These are phyloP conservation scores for Vickermania spadyakhi DNA, from an alignment of 208 protist genomes.

Conservation along the genomic window DNA sequence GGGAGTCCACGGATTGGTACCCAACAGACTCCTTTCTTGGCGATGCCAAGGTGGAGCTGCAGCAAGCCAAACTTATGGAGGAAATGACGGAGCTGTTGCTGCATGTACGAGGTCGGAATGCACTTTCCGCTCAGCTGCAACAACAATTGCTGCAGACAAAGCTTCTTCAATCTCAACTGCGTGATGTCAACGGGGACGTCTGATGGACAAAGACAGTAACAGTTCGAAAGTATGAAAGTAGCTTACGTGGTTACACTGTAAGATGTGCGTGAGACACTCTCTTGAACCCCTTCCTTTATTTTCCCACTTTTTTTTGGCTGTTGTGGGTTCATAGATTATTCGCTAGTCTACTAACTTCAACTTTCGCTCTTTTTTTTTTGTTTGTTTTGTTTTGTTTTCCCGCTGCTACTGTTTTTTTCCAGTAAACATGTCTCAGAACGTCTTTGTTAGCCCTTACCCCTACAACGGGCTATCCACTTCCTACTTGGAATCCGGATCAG, in stretches of 20 bases:
- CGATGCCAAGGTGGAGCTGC: conserved; percentile 37
- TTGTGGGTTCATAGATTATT: no score
- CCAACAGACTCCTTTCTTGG: conserved; percentile 14
- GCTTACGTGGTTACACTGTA: no score
- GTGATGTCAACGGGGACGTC: no score
- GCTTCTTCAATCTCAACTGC: conserved; percentile 7
- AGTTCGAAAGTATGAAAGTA: no score
- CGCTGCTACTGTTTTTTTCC: no score
- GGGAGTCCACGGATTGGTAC: background rate
- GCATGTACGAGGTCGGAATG: conserved; percentile 22
- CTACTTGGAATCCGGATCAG: background rate
- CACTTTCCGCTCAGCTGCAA: conserved; percentile 16
- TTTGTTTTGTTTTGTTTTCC: no score
- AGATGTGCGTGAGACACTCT: no score
- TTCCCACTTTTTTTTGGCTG: no score
- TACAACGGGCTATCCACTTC: background rate
- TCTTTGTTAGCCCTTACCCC: background rate
- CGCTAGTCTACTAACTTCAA: no score
- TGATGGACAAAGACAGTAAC: no score
- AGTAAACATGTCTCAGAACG: background rate
- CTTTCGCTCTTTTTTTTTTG: no score
- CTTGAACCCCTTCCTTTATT: no score
- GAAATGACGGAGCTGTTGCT: conserved; percentile 50
- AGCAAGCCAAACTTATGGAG: conserved; percentile 28
- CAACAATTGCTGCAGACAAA: conserved; percentile 25